These are phyloP conservation scores for Fraxinus latifolia DNA, from an alignment of 305 asterid species.

Conservation along the genomic window DNA sequence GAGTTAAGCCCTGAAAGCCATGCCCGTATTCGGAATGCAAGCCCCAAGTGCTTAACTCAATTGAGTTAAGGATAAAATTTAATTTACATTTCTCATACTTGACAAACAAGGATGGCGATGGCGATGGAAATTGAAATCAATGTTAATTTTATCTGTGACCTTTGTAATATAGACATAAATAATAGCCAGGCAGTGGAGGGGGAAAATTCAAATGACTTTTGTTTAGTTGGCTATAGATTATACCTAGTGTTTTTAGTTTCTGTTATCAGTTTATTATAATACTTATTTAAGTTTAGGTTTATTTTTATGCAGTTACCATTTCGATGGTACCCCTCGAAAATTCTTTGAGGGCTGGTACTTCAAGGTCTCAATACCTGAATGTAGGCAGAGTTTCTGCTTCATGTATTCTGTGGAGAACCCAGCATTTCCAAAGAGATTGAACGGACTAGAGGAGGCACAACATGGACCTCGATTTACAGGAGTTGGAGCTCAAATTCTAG, in stretches of 20 bases:
- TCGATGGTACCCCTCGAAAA: constrained; percentile 76
- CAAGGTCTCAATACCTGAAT: constrained; percentile 90
- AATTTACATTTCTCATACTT: neutral
- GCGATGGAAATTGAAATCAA: neutral
- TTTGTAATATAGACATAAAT: neutral
- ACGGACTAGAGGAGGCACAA: constrained; percentile 57
- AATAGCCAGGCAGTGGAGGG: neutral
- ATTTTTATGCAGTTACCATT: constrained; percentile 66
- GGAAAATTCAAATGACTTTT: neutral
- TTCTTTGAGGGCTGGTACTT: constrained; percentile 99
- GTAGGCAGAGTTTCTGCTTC: constrained; percentile 95
- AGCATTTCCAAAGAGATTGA: constrained; percentile 61
- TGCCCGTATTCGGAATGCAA: neutral
- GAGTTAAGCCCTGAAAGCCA: neutral
- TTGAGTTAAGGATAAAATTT: neutral
- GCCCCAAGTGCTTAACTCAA: neutral
- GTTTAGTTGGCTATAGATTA: neutral
- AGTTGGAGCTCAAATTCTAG: constrained; percentile 93
- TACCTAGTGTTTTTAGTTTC: neutral
- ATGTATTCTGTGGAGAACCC: constrained; percentile 93
- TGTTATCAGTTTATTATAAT: neutral
- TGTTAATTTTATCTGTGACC: neutral
- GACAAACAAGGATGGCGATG: neutral
- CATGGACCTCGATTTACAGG: constrained; percentile 83
- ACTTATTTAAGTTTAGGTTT: neutral